Evolutionary conservation across 2,329 filamentous ascomycete species (phyloP), one percentile per base, ranked within the genome.

Genomic region (Calonectria fujianensis): DNA sequence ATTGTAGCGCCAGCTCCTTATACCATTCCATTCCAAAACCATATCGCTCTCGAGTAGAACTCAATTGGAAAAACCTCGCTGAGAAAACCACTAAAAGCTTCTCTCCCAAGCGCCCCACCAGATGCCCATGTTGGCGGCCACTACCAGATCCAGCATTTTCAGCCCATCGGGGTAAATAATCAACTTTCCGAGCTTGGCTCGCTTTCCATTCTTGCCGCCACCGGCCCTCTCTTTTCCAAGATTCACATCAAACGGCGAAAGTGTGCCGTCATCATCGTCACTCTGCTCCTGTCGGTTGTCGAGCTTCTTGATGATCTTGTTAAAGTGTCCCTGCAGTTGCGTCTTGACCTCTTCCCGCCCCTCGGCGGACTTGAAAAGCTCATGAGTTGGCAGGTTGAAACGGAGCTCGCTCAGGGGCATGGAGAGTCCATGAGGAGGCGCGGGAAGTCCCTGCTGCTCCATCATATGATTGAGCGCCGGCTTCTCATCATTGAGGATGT

Each of bases 111-210:
- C 92, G 80, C 93, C 93, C 96, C 96, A 98, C 95, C 96, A 99
- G 20, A 98, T 87, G 1, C 94, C 95, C 86, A 99, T 91, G 82
- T 98, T 98, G 14, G 96, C 94, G 5, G 96, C 95, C 27, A 99
- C 95, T 0, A 98, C 88, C 73, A 99, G 85, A 87, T 99, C 97
- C 80, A 98, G 85, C 96, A 99, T 98, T 87, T 98, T 98, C 77
- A 98, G 86, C 0, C 97, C 97, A 81, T 98, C 96, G 71, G 96
- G 93, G 79, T 96, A 92, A 48, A 99, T 90, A 67, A 98, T 95
- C 67, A 99, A 87, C 85, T 98, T 99, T 0, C 96, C 97, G 80
- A 99, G 87, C 87, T 99, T 99, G 4, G 95, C 96, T 81, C 95
- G 92, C 83, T 95, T 96, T 0, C 96, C 96, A 57, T 93, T 90